Evolutionary conservation across 2,329 filamentous ascomycete species (phyloP).

Genomic region (Cladosporium sp.): DNA sequence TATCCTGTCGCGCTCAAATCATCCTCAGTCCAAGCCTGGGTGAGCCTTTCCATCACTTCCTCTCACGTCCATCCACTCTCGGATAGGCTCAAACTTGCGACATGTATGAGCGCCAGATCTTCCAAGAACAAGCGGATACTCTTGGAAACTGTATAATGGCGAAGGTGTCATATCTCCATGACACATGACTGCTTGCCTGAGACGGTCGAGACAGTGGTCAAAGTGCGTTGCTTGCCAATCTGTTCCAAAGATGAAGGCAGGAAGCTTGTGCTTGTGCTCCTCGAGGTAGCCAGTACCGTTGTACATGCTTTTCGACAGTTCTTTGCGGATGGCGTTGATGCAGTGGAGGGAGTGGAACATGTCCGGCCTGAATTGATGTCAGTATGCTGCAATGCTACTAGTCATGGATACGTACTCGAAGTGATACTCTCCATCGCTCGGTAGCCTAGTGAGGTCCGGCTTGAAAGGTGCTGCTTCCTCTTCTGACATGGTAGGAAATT

Average conservation of each 20-base stretch:
- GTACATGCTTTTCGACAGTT: slow-evolving; percentile 17
- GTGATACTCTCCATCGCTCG: neutral
- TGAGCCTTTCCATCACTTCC: neutral
- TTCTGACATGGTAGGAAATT: neutral
- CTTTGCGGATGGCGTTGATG: slow-evolving; percentile 19
- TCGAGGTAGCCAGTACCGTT: neutral
- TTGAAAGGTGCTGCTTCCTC: neutral
- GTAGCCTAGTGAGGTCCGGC: neutral
- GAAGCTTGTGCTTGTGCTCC: neutral
- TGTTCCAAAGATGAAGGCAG: neutral
- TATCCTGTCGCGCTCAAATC: too few relatives aligned
- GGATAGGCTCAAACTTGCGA: slow-evolving; percentile 18
- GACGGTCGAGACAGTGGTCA: slow-evolving; percentile 21
- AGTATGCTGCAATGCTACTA: neutral
- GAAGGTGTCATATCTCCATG: slow-evolving; percentile 19
- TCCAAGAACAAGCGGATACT: slow-evolving; percentile 16
- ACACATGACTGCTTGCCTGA: slow-evolving; percentile 20
- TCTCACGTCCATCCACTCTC: slow-evolving; percentile 19
- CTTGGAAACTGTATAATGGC: slow-evolving; percentile 15
- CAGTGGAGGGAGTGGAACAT: slow-evolving; percentile 22
- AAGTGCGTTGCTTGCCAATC: slow-evolving; percentile 16
- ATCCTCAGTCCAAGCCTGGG: too few relatives aligned
- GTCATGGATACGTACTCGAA: neutral
- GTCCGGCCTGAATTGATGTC: slow-evolving; percentile 11
- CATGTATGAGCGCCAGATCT: slow-evolving; percentile 17